phyloP scores from a whole-genome alignment of 306 rosid species.

The Luffa acutangula region DNA sequence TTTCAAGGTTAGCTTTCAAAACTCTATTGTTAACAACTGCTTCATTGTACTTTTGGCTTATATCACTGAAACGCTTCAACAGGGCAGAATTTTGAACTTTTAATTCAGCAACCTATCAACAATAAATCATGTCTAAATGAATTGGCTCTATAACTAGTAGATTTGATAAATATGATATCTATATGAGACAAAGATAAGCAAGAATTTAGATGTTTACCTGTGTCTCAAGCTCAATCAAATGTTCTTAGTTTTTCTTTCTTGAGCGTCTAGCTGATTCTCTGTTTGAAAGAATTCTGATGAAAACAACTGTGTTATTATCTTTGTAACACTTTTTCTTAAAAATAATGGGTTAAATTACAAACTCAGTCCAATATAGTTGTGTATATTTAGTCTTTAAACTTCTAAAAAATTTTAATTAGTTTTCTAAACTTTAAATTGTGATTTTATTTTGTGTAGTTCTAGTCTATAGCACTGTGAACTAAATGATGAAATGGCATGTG shows the following conservation, averaged over 20 bases:
- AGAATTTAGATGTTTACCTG: conserved; percentile 38
- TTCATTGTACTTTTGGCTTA: conserved; percentile 48
- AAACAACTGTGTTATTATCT: background rate
- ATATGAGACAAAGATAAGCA: background rate
- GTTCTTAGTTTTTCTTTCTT: conserved; percentile 92
- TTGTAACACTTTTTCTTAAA: background rate
- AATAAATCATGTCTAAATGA: background rate
- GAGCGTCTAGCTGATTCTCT: conserved; percentile 99
- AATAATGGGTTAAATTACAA: too few relatives aligned
- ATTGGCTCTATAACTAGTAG: background rate
- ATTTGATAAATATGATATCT: too few relatives aligned
- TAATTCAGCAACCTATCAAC: conserved; percentile 61
- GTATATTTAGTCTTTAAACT: background rate
- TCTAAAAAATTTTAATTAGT: too few relatives aligned
- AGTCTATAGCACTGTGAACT: background rate
- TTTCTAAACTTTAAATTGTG: background rate
- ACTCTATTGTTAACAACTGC: conserved; percentile 86
- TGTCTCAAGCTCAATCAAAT: conserved; percentile 81
- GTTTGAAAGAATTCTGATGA: conserved; percentile 89
- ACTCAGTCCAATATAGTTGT: too few relatives aligned
- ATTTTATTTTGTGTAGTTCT: background rate
- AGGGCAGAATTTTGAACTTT: conserved; percentile 71
- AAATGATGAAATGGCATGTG: background rate
- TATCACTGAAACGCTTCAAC: conserved; percentile 53
- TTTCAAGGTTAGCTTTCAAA: conserved; percentile 78